Evolutionary conservation across 257 asterid genomes (phyloP).

Genomic region (Eustoma russellianum): DNA sequence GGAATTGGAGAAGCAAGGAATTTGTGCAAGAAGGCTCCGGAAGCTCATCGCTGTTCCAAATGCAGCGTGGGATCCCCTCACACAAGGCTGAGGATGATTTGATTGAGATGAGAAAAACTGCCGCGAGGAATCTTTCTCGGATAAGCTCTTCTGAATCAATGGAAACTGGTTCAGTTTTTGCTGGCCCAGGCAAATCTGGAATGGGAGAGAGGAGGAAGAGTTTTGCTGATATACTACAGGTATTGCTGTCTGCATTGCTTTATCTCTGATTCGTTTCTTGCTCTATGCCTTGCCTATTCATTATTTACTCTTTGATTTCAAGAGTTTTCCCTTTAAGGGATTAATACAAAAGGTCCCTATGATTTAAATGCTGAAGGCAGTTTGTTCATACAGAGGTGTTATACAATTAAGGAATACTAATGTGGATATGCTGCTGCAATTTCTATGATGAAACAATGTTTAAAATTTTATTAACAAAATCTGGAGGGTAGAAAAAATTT

Average conservation of each 20-base stretch:
- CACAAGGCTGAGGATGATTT: slow-evolving; percentile 47
- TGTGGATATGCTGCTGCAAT: no score
- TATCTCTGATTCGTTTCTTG: neutral
- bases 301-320: neutral
- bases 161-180: slow-evolving; percentile 14
- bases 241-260: slow-evolving; percentile 10
- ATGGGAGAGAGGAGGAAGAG: slow-evolving; percentile 66
- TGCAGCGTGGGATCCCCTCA: slow-evolving; percentile 37
- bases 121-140: slow-evolving; percentile 44
- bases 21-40: slow-evolving; percentile 27
- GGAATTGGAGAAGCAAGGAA: slow-evolving; percentile 20
- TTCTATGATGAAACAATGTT: no score
- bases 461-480: no score
- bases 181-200: slow-evolving; percentile 32
- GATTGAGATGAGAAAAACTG: slow-evolving; percentile 55
- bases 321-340: neutral
- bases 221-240: slow-evolving; percentile 88
- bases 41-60: slow-evolving; percentile 26
- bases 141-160: slow-evolving; percentile 45
- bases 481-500: no score
- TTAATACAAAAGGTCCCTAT: neutral
- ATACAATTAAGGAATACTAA: no score
- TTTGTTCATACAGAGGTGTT: no score
- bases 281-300: neutral
- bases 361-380: neutral